Evolutionary conservation across 306 rosid species (phyloP).

Genomic region (Vicia faba): DNA sequence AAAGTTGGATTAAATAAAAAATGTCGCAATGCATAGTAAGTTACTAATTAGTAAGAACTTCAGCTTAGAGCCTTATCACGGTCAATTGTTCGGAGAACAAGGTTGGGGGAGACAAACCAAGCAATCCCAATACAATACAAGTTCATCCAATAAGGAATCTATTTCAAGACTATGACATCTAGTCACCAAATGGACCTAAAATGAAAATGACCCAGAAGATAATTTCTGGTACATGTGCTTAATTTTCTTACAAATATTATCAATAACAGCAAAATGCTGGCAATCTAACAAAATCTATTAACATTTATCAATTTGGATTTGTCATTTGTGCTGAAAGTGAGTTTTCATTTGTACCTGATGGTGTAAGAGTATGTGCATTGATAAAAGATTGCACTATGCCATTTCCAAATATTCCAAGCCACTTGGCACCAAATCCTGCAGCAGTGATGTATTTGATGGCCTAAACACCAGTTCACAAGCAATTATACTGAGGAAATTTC

Average conservation of each 20-base stretch:
- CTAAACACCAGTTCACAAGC: conserved; percentile 53
- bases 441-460: conserved; percentile 86
- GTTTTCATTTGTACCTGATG: conserved; percentile 57
- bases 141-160: conserved; percentile 14
- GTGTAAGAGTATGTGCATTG: conserved; percentile 66
- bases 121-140: background rate
- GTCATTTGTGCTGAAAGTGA: conserved; percentile 7
- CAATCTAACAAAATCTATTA: conserved; percentile 27
- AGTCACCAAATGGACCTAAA: conserved; percentile 5
- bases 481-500: conserved; percentile 33
- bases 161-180: conserved; percentile 2
- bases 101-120: conserved; percentile 1
- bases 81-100: background rate
- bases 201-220: background rate
- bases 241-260: background rate
- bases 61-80: background rate
- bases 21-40: background rate
- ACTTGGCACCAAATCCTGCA: conserved; percentile 93
- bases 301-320: conserved; percentile 10
- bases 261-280: conserved; percentile 5
- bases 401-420: conserved; percentile 89
- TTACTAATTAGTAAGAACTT: background rate
- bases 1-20: conserved; percentile 12
- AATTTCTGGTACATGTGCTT: background rate
- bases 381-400: conserved; percentile 93